Percentiles rank a stretch among this genome's conserved stretches.
Evolutionary conservation across 306 rosid species (phyloP).

Genomic region (Senna siamea): DNA sequence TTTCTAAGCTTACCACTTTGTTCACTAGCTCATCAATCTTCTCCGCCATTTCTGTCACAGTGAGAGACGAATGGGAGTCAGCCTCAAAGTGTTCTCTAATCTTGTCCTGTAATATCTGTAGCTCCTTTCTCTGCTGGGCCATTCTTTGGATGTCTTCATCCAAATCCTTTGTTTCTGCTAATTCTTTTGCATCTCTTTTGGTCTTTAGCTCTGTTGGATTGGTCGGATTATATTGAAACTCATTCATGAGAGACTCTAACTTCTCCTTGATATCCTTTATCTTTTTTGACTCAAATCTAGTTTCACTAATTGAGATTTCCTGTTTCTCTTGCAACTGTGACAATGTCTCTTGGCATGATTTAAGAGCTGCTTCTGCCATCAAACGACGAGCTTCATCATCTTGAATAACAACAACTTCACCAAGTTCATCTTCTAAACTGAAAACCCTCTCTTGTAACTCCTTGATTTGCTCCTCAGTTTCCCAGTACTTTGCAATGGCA

Average conservation of each 20-base stretch:
- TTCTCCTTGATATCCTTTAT: slow-evolving; percentile 50
- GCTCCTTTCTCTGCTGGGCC: slow-evolving; percentile 48
- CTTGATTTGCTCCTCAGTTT: slow-evolving; percentile 68
- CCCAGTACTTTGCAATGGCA: slow-evolving; percentile 68
- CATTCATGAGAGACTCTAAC: slow-evolving; percentile 51
- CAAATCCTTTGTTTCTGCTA: slow-evolving; percentile 7
- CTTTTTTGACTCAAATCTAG: slow-evolving; percentile 60
- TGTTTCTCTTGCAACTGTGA: slow-evolving; percentile 62
- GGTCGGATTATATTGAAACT: slow-evolving; percentile 29
- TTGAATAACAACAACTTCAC: slow-evolving; percentile 68
- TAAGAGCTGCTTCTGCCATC: slow-evolving; percentile 79
- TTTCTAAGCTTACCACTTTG: slow-evolving; percentile 74
- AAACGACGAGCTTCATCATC: slow-evolving; percentile 77
- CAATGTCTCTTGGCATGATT: slow-evolving; percentile 72
- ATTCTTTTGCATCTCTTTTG: slow-evolving; percentile 30
- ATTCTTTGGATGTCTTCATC: slow-evolving; percentile 37
- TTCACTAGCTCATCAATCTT: slow-evolving; percentile 75
- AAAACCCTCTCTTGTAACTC: slow-evolving; percentile 63
- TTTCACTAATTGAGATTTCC: slow-evolving; percentile 54
- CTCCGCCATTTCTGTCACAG: slow-evolving; percentile 78
- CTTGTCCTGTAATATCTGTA: slow-evolving; percentile 51
- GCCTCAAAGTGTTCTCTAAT: slow-evolving; percentile 62
- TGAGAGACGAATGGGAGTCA: slow-evolving; percentile 50
- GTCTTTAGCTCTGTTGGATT: slow-evolving; percentile 24
- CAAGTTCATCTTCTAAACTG: slow-evolving; percentile 71